Conservation (phyloP, 257 asterid species). For the Haberlea rhodopensis region DNA sequence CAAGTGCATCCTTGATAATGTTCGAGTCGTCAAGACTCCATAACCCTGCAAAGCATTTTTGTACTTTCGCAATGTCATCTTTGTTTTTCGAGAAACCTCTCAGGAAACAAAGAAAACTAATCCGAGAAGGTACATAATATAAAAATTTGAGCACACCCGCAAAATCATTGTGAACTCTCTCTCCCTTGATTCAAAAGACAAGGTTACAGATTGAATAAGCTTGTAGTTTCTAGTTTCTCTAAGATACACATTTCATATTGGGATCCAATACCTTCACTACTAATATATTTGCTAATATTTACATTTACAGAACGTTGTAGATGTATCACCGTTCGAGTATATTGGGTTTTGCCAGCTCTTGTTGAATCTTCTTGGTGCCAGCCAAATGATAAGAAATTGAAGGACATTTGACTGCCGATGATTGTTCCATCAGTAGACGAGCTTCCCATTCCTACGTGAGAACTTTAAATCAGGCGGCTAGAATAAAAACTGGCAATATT, state of each 20-base stretch:
- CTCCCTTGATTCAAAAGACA: constrained; percentile 9
- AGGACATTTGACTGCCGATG: constrained; percentile 90
- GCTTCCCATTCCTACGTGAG: constrained; percentile 83
- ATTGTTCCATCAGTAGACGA: constrained; percentile 82
- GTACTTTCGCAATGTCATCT: constrained; percentile 80
- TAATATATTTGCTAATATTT: neutral
- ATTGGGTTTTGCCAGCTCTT: constrained; percentile 92
- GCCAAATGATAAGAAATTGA: constrained; percentile 93
- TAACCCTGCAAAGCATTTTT: constrained; percentile 89
- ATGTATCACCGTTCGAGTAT: constrained; percentile 73
- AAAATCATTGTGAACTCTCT: neutral
- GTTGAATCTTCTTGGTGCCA: constrained; percentile 96
- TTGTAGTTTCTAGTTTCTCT: neutral
- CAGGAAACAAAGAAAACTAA: constrained; percentile 17
- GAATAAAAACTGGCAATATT: constrained; percentile 3
- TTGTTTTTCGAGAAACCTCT: constrained; percentile 83
- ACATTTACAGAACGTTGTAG: neutral
- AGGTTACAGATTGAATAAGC: constrained; percentile 1
- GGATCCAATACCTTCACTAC: neutral
- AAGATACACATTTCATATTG: neutral
- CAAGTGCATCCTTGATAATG: constrained; percentile 70
- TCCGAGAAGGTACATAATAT: neutral
- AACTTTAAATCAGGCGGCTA: neutral
- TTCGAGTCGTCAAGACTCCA: constrained; percentile 80
- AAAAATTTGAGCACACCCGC: neutral